A percentile compares a stretch with the other conserved stretches of the same genome.
Evolutionary conservation across 352 stramenopile species (phyloP).

Genomic region (Globisporangium okanoganense): DNA sequence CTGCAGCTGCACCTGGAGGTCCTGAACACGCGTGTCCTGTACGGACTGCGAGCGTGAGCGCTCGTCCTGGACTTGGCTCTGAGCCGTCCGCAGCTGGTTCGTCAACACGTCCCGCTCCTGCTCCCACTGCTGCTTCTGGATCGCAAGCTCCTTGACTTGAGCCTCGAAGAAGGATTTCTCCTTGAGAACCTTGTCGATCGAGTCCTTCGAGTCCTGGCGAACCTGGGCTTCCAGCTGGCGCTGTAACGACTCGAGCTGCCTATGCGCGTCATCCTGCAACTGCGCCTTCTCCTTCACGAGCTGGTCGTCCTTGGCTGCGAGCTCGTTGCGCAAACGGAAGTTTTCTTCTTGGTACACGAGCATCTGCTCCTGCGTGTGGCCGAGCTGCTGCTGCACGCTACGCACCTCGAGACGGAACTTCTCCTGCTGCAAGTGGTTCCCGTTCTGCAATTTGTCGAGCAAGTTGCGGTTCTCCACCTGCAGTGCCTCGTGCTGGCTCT

Average conservation of each 20-base stretch:
- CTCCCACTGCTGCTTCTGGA: constrained; percentile 49
- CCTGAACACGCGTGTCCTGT: constrained; percentile 44
- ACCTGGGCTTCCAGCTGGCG: constrained; percentile 55
- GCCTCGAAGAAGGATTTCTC: constrained; percentile 43
- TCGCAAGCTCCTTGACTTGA: constrained; percentile 37
- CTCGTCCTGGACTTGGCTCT: constrained; percentile 63
- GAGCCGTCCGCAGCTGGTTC: constrained; percentile 40
- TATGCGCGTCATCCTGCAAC: constrained; percentile 52
- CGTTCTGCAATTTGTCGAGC: constrained; percentile 65
- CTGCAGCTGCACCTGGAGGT: constrained; percentile 50
- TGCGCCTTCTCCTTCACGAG: constrained; percentile 49
- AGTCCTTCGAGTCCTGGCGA: constrained; percentile 52
- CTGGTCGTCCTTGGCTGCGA: constrained; percentile 58
- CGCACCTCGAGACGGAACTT: constrained; percentile 66
- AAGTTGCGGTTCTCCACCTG: constrained; percentile 66
- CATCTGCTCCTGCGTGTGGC: constrained; percentile 65
- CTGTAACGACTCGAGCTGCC: constrained; percentile 54
- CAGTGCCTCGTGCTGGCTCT: constrained; percentile 54
- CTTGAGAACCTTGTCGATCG: constrained; percentile 31
- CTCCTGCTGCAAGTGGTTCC: constrained; percentile 64
- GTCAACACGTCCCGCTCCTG: constrained; percentile 45
- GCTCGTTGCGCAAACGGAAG: constrained; percentile 43
- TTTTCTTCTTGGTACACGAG: constrained; percentile 71
- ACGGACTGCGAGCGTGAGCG: constrained; percentile 35
- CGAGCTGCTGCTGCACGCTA: constrained; percentile 56